A percentile compares a stretch with the other conserved stretches of the same genome.
Conservation (phyloP, 2,329 filamentous ascomycete genomes). For the Pyrenochaeta sp. region DNA sequence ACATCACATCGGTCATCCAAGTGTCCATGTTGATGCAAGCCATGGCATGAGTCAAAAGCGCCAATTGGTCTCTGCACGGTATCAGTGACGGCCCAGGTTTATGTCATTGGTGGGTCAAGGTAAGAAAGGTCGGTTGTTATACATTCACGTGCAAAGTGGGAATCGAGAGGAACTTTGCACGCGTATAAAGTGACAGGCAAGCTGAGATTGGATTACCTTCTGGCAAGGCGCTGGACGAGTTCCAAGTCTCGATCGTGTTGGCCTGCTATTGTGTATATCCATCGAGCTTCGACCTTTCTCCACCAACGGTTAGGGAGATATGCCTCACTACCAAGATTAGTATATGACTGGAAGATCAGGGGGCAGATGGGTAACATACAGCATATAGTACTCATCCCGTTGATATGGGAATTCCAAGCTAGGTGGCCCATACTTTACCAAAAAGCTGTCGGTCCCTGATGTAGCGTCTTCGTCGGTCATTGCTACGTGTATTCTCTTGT, state of each 20-base stretch:
- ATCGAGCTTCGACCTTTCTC: slow-evolving; percentile 54
- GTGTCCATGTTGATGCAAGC: slow-evolving; percentile 22
- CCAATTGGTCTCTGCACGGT: slow-evolving; percentile 20
- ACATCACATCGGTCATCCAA: slow-evolving; percentile 25
- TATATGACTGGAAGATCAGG: not conserved
- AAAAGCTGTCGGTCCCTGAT: slow-evolving; percentile 59
- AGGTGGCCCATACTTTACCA: slow-evolving; percentile 59
- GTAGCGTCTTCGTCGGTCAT: slow-evolving; percentile 57
- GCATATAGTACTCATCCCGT: slow-evolving; percentile 66
- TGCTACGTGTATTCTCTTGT: slow-evolving; percentile 54
- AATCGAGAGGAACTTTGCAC: too few relatives aligned
- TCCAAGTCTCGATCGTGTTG: slow-evolving; percentile 52
- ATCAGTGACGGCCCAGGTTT: slow-evolving; percentile 9
- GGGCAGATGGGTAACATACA: slow-evolving; percentile 41
- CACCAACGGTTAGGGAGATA: slow-evolving; percentile 66
- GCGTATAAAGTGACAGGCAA: not conserved
- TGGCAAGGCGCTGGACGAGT: slow-evolving; percentile 26
- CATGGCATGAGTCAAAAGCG: slow-evolving; percentile 23
- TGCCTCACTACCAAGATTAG: slow-evolving; percentile 49
- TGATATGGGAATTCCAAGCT: slow-evolving; percentile 63
- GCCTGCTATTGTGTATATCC: slow-evolving; percentile 57
- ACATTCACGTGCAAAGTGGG: not conserved
- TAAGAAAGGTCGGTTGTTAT: not conserved
- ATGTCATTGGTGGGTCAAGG: not conserved
- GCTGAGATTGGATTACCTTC: slow-evolving; percentile 10